Evolutionary conservation across 179 eudicot species (phyloP), one percentile per base, ranked within the genome.

Genomic region (Amaranthus tricolor): DNA sequence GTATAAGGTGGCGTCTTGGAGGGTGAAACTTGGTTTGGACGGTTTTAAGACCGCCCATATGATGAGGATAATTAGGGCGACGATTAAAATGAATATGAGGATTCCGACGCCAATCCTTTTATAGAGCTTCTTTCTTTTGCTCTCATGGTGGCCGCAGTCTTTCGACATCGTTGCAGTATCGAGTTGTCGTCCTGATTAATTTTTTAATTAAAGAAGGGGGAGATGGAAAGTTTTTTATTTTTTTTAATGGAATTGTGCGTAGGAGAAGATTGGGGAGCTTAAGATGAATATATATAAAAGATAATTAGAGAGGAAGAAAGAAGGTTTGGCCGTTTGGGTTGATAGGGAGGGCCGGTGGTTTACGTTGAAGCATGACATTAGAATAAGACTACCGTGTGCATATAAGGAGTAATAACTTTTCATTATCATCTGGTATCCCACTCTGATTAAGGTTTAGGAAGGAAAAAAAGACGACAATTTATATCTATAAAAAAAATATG

Each of bases 1-100:
- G 71, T 76, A 91, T 53, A 89, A 73, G 73, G 98, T 93, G 69
- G 96, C 97, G 61, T 93, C 96, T 66, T 93, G 95, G 82, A 93
- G 88, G 77, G 82, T 31, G 71, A 93, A 91, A 0, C 71, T 73
- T 17, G 98, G 98, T 15, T 87, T 85, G 2, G 78, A 79, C 24
- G 97, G 98, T 56, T 82, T 86, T 5, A 91, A 82, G n/a, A 86
- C 75, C 65, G 88, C 89, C 95, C 95, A 90, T 9, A 77, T 31
- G 45, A 91, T 73, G 66, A 91, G 85, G 77, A 90, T 6, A 10
- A 70, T 1, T 66, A 91, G 47, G 55, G 83, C 80, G 81, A 78
- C 0, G 5, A 88, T 49, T 77, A 85, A 56, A 71, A 24, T 4
- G 70, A 82, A 0, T 82, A 76, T n/a, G 2, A 84, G 74, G 0